phyloP scores from a whole-genome alignment of 495 filamentous ascomycete species.

The Aspergillus ellipticus region DNA sequence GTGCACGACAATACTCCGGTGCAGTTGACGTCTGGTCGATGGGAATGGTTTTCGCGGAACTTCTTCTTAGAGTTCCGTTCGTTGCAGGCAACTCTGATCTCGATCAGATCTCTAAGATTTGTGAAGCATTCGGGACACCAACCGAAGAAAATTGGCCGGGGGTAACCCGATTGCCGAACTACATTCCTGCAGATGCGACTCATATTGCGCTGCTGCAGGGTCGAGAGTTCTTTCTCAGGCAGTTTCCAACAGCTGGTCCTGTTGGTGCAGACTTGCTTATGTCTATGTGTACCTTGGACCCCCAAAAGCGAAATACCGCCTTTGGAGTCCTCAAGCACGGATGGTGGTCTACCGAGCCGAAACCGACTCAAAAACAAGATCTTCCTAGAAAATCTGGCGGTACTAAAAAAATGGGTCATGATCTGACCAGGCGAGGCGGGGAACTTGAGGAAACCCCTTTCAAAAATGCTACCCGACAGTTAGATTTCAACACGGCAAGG shows the following conservation, averaged over 20 bases:
- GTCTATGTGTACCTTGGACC: conserved; percentile 81
- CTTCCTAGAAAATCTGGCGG: conserved; percentile 70
- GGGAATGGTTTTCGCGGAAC: conserved; percentile 87
- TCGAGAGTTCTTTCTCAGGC: conserved; percentile 62
- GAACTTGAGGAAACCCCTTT: conserved; percentile 61
- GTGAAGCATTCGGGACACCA: conserved; percentile 81
- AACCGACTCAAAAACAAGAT: conserved; percentile 77
- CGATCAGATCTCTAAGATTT: conserved; percentile 74
- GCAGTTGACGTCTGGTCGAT: conserved; percentile 96
- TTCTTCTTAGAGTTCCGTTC: conserved; percentile 76
- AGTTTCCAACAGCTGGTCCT: conserved; percentile 72
- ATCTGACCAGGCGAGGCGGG: conserved; percentile 77
- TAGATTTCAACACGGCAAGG: conserved; percentile 71
- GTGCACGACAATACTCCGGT: conserved; percentile 82
- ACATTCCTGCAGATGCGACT: conserved; percentile 52
- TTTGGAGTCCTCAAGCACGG: conserved; percentile 70
- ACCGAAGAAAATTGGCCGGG: conserved; percentile 96
- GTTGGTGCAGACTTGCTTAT: conserved; percentile 84
- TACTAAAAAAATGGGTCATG: conserved; percentile 72
- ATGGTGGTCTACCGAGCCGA: conserved; percentile 84
- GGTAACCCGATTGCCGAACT: conserved; percentile 75
- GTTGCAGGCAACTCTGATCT: conserved; percentile 79
- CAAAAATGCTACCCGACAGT: conserved; percentile 75
- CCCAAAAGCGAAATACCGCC: conserved; percentile 73
- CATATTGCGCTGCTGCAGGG: conserved; percentile 58